Evolutionary conservation across 2,329 filamentous ascomycete genomes (phyloP).

Genomic region (Paraconiothyrium brasiliense): DNA sequence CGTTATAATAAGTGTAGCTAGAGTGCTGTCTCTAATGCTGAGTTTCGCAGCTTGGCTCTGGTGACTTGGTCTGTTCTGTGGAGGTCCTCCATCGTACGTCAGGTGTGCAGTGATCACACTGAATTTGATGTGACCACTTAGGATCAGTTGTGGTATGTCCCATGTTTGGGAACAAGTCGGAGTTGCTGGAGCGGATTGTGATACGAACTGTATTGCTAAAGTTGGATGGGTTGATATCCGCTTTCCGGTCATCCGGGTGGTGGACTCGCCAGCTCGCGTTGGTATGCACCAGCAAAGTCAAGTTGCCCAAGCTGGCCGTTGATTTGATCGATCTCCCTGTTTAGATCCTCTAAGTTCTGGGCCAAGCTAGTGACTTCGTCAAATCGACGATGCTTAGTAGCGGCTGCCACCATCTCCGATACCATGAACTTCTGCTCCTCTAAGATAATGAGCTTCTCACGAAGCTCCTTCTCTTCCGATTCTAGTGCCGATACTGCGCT

Average conservation of each 20-base stretch:
- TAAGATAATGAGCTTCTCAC: slow-evolving; percentile 81
- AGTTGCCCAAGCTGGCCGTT: slow-evolving; percentile 72
- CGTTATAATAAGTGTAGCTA: slow-evolving; percentile 1
- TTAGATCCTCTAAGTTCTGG: slow-evolving; percentile 83
- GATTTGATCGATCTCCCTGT: slow-evolving; percentile 76
- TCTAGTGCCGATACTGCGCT: slow-evolving; percentile 74
- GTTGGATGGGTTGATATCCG: not conserved
- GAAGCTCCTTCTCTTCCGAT: slow-evolving; percentile 81
- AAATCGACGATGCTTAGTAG: slow-evolving; percentile 79
- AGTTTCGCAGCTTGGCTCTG: not conserved
- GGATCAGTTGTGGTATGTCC: not conserved
- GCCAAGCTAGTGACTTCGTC: slow-evolving; percentile 85
- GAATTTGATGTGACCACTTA: not conserved
- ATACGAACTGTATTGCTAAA: not conserved
- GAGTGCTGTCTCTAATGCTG: not conserved
- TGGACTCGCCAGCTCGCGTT: slow-evolving; percentile 36
- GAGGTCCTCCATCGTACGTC: not conserved
- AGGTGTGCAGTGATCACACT: not conserved
- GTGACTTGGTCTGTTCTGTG: not conserved
- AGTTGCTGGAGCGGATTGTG: not conserved
- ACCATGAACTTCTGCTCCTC: slow-evolving; percentile 94
- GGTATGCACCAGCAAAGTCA: slow-evolving; percentile 67
- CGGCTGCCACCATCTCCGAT: slow-evolving; percentile 81
- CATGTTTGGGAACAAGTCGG: not conserved
- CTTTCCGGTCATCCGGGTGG: slow-evolving; percentile 31